Evolutionary conservation across 331 rosid species (phyloP).

Genomic region (Rhamnella rubrinervis): DNA sequence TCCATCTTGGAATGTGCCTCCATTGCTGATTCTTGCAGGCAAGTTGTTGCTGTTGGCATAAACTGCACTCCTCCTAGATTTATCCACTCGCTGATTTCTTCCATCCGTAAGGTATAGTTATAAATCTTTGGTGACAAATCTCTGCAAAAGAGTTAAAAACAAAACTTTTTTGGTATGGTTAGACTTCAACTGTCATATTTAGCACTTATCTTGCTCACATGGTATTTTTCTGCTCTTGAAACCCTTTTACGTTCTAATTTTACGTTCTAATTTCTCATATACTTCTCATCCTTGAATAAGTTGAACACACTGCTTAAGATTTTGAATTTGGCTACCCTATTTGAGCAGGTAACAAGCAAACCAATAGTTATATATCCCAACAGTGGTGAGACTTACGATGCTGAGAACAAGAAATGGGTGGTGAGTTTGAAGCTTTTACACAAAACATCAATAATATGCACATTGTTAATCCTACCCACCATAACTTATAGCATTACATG

Average conservation of each 20-base stretch:
- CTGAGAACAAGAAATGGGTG: constrained; percentile 62
- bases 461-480: no score
- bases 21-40: constrained; percentile 63
- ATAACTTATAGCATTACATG: no score
- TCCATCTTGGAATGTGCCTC: constrained; percentile 71
- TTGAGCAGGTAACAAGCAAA: constrained; percentile 63
- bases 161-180: no score
- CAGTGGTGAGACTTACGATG: constrained; percentile 83
- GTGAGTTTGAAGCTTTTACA: constrained; percentile 41
- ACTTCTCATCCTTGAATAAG: background rate
- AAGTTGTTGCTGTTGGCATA: constrained; percentile 76
- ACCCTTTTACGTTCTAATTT: no score
- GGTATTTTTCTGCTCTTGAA: no score
- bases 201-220: no score
- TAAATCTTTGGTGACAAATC: background rate
- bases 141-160: no score
- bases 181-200: no score
- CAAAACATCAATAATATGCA: no score
- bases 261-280: no score
- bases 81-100: constrained; percentile 64
- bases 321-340: background rate
- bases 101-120: constrained; percentile 45
- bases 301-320: background rate
- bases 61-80: constrained; percentile 90
- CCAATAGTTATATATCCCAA: constrained; percentile 81